A percentile compares a stretch with the other conserved stretches of the same genome.
These are phyloP conservation scores for Pyricularia sp. DNA, from an alignment of 2,329 filamentous ascomycete genomes.

Conservation along the genomic window DNA sequence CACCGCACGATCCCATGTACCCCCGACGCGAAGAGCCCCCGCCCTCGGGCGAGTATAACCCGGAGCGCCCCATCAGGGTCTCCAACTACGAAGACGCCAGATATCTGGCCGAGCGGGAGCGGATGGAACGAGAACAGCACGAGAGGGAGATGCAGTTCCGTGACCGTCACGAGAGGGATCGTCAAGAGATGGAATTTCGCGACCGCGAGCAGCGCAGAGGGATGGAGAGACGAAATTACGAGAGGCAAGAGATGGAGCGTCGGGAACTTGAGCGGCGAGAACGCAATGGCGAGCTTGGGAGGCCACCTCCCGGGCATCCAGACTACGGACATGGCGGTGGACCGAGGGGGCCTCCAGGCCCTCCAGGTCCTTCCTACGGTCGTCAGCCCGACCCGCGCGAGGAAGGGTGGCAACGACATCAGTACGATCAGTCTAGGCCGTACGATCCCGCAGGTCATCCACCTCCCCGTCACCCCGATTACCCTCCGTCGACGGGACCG, in stretches of 20 bases:
- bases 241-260: slow-evolving; percentile 23
- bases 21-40: slow-evolving; percentile 38
- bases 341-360: slow-evolving; percentile 20
- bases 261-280: slow-evolving; percentile 24
- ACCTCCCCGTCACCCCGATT: slow-evolving; percentile 37
- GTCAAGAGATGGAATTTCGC: slow-evolving; percentile 19
- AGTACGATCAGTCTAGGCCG: slow-evolving; percentile 31
- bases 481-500: slow-evolving; percentile 32
- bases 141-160: slow-evolving; percentile 30
- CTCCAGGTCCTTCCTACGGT: slow-evolving; percentile 28
- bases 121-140: slow-evolving; percentile 25
- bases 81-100: slow-evolving; percentile 45
- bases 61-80: slow-evolving; percentile 34
- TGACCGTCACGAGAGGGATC: slow-evolving; percentile 16
- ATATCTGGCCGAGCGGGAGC: slow-evolving; percentile 38
- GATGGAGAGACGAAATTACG: slow-evolving; percentile 13
- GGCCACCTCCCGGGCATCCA: slow-evolving; percentile 29
- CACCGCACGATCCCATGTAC: slow-evolving; percentile 28
- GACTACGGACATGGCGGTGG: slow-evolving; percentile 25
- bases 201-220: slow-evolving; percentile 32
- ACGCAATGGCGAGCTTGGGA: slow-evolving; percentile 30
- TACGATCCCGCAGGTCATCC: slow-evolving; percentile 30
- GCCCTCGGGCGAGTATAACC: slow-evolving; percentile 39
- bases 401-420: slow-evolving; percentile 13
- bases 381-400: slow-evolving; percentile 33